phyloP scores from a whole-genome alignment of 2,329 filamentous ascomycete species.

The Teratosphaeria pseudoeucalypti region DNA sequence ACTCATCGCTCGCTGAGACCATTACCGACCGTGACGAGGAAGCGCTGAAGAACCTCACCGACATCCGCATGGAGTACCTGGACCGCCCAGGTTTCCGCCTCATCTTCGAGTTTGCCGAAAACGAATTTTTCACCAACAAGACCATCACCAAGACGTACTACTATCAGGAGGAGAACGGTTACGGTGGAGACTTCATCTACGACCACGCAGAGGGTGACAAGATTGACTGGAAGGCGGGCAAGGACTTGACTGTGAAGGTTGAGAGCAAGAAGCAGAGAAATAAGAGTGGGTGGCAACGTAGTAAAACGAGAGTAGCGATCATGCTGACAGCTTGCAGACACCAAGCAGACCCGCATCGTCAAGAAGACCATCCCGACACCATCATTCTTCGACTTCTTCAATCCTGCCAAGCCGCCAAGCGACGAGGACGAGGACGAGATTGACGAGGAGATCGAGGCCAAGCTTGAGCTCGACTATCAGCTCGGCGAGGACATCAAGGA shows the following conservation, averaged over 20 bases:
- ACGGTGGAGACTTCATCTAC: conserved; percentile 98
- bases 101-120: conserved; percentile 92
- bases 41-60: conserved; percentile 77
- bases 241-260: conserved; percentile 85
- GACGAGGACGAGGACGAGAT: conserved; percentile 69
- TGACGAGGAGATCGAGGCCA: conserved; percentile 88
- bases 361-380: conserved; percentile 99
- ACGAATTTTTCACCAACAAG: conserved; percentile 97
- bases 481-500: conserved; percentile 99
- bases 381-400: conserved; percentile 98
- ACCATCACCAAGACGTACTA: conserved; percentile 95
- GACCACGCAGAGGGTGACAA: conserved; percentile 97
- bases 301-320: background rate
- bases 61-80: conserved; percentile 98
- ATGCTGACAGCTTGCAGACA: conserved; percentile 50
- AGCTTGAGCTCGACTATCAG: conserved; percentile 96
- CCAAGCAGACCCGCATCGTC: conserved; percentile 96
- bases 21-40: conserved; percentile 96
- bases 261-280: conserved; percentile 99
- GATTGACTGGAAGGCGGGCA: conserved; percentile 90
- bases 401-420: conserved; percentile 75
- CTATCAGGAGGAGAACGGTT: conserved; percentile 97
- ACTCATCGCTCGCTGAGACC: conserved; percentile 96
- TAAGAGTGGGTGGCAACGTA: conserved; percentile 65
- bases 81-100: conserved; percentile 96